Conservation (phyloP, 345 rosid species). For the Populus euphratica region DNA sequence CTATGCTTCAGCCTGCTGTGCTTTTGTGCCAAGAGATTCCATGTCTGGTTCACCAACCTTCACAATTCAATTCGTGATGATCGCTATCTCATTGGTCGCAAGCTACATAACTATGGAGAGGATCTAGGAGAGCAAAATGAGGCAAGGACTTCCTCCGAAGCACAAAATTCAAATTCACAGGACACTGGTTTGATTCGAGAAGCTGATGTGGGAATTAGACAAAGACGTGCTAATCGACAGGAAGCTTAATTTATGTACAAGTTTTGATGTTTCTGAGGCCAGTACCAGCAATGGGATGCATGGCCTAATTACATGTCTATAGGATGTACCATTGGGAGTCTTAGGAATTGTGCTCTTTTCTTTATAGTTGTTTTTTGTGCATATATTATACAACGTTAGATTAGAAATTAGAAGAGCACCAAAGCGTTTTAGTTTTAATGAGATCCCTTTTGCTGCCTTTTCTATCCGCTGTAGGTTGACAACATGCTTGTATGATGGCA, state of each 20-base stretch:
- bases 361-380: conserved; percentile 6
- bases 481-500: neutral
- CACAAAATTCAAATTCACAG: conserved; percentile 7
- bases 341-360: neutral
- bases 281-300: neutral
- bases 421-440: neutral
- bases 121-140: conserved; percentile 31
- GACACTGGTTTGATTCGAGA: conserved; percentile 45
- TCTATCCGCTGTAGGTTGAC: neutral
- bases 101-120: conserved; percentile 89
- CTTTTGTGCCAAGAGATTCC: conserved; percentile 85
- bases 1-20: conserved; percentile 65
- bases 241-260: conserved; percentile 18
- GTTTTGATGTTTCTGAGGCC: neutral
- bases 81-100: conserved; percentile 86
- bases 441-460: neutral
- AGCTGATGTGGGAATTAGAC: conserved; percentile 54
- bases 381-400: conserved; percentile 14
- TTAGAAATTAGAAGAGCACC: neutral
- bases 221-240: conserved; percentile 45
- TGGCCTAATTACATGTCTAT: neutral
- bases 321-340: conserved; percentile 1
- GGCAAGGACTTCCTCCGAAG: conserved; percentile 25
- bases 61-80: conserved; percentile 98
- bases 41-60: conserved; percentile 94